Conservation (phyloP, 495 filamentous ascomycete species). For the Aspergillus affinis region DNA sequence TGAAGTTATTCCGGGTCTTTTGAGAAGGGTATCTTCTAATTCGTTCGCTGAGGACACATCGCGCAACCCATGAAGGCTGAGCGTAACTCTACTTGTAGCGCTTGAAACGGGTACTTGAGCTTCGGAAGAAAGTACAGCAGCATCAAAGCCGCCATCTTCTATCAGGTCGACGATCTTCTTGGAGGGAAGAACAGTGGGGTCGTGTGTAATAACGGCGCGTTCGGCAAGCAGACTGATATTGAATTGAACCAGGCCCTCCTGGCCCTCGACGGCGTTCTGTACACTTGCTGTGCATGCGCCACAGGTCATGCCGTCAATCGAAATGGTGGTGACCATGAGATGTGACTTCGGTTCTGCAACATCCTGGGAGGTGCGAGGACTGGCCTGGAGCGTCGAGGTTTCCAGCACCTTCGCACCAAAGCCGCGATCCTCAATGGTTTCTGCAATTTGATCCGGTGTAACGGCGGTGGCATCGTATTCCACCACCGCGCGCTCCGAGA, state of each 20-base stretch:
- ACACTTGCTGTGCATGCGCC: conserved; percentile 93
- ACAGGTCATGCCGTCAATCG: conserved; percentile 94
- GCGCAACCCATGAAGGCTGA: conserved; percentile 81
- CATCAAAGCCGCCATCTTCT: conserved; percentile 82
- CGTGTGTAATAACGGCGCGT: conserved; percentile 85
- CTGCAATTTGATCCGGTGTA: conserved; percentile 70
- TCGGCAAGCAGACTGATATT: conserved; percentile 93
- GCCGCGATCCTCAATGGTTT: conserved; percentile 86
- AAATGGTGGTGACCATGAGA: conserved; percentile 71
- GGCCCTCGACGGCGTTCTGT: conserved; percentile 74
- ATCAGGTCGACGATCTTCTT: conserved; percentile 67
- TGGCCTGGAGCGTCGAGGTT: conserved; percentile 29
- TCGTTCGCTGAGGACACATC: conserved; percentile 67
- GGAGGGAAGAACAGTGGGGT: conserved; percentile 64
- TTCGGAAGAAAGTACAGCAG: conserved; percentile 62
- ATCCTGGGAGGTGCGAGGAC: conserved; percentile 18
- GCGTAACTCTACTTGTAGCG: conserved; percentile 53
- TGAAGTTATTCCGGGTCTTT: conserved; percentile 67
- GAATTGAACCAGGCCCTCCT: conserved; percentile 79
- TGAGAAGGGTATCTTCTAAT: conserved; percentile 67
- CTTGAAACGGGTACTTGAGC: conserved; percentile 31
- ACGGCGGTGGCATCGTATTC: conserved; percentile 71
- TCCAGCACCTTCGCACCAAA: conserved; percentile 83
- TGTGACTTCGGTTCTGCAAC: conserved; percentile 41
- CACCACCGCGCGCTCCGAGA: conserved; percentile 66